phyloP scores from a whole-genome alignment of 225 moss, liverwort and hornwort genomes.

The Climacium dendroides region DNA sequence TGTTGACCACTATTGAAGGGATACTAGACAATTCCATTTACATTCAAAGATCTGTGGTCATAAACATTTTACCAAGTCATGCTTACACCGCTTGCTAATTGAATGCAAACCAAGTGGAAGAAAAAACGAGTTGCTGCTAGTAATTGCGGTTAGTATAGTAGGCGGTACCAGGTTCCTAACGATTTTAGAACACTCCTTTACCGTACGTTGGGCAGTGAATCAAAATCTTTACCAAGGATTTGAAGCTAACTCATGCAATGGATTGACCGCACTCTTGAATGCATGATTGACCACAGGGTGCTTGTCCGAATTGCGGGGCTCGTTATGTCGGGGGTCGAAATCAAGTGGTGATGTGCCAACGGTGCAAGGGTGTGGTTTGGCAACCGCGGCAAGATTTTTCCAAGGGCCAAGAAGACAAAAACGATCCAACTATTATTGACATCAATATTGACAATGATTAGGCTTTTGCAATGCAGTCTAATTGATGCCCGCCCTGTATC shows the following conservation, averaged over 20 bases:
- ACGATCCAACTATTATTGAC: constrained; percentile 82
- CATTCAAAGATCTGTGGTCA: not conserved
- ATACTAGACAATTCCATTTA: not conserved
- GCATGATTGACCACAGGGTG: constrained; percentile 31
- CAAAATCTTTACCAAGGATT: not conserved
- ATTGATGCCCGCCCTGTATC: not conserved
- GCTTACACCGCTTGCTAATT: not conserved
- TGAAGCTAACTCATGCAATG: not conserved
- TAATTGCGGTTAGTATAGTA: not conserved
- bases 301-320: constrained; percentile 87
- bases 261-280: not conserved
- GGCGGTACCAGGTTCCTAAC: not conserved
- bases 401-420: constrained; percentile 55
- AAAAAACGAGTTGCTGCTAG: not conserved
- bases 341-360: constrained; percentile 78
- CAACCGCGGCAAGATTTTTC: constrained; percentile 97
- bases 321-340: constrained; percentile 81
- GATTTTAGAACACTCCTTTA: not conserved
- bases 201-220: not conserved
- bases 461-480: not conserved
- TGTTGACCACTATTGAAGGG: not conserved
- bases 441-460: constrained; percentile 77
- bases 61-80: not conserved
- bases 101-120: not conserved
- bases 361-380: constrained; percentile 96